Conservation (phyloP, 129 eudicot species). For the Flaveria bidentis region DNA sequence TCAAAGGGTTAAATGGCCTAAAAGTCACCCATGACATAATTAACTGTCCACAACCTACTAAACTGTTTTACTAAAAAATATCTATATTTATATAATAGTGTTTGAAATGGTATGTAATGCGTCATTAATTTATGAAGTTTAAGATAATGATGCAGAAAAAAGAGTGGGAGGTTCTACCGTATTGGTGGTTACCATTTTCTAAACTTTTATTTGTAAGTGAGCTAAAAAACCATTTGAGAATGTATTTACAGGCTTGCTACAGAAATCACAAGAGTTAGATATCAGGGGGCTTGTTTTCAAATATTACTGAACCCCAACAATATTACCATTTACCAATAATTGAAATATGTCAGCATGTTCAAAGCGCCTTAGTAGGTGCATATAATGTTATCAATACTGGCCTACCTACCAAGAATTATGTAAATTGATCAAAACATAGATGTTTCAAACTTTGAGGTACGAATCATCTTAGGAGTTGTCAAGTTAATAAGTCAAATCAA, state of each 20-base stretch:
- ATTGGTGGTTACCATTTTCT: slow-evolving; percentile 9
- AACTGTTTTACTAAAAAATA: not conserved
- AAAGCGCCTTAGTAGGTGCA: slow-evolving; percentile 16
- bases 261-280: not conserved
- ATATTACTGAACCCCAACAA: slow-evolving; percentile 13
- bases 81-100: not conserved
- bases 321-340: not conserved
- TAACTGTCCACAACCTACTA: not conserved
- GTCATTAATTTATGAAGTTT: not conserved
- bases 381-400: slow-evolving; percentile 16
- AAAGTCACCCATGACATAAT: not conserved
- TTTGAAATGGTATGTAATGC: not conserved
- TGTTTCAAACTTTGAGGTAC: slow-evolving; percentile 18
- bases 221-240: slow-evolving; percentile 7
- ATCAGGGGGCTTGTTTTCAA: slow-evolving; percentile 14
- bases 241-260: slow-evolving; percentile 6
- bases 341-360: slow-evolving; percentile 21
- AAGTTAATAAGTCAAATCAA: slow-evolving; percentile 17
- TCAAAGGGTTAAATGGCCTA: not conserved
- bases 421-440: slow-evolving; percentile 17
- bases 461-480: slow-evolving; percentile 15
- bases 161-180: not conserved
- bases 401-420: slow-evolving; percentile 22
- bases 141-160: not conserved
- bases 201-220: not conserved